Evolutionary conservation across 345 rosid species (phyloP), one percentile per base, ranked within the genome.

Genomic region (Pistacia atlantica): DNA sequence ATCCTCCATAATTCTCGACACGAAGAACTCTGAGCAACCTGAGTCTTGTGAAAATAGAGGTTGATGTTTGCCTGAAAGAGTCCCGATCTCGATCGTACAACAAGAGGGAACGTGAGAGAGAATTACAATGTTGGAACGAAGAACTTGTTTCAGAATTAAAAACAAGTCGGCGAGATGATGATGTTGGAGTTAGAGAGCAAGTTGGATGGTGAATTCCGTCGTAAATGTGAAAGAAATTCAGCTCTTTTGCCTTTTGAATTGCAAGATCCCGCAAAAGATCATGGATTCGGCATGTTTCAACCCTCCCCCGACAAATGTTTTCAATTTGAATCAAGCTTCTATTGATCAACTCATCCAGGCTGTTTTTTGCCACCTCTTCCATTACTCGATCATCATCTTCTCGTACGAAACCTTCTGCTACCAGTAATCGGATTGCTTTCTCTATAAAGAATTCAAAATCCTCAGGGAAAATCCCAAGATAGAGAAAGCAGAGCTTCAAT

Each of bases 401-500:
- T 38, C 7, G 5, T 3, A 38, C 4, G 6, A 38, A 38, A 38
- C 45, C 45, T 38, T 69, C 73, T 4, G 48, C 62, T 22, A 54
- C 73, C 9, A 69, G 16, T 22, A 69, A 8, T 33, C 28, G 31
- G 10, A 69, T 54, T 35, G 54, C 33, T 18, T 35, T 69, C 61
- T 54, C 16, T 5, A 18, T 14, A 1, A 31, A 9, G 13, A 69
- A 22, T 11, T 49, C 71, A 67, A 11, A 51, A 11, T 67, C 71
- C 10, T 49, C 71, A 0, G 58, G 71, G 51, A 67, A 68, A 25
- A 49, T 33, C 11, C 57, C 38, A 1, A 67, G 6, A 14, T 67
- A 67, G 9, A 67, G 71, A 51, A 67, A 67, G 33, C 71, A 67
- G 5, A 66, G 22, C 70, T 66, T 66, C 35, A 66, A 68, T 48